These are phyloP conservation scores for Musa balbisiana DNA, from an alignment of 202 grass and related monocot genomes.

Conservation along the genomic window DNA sequence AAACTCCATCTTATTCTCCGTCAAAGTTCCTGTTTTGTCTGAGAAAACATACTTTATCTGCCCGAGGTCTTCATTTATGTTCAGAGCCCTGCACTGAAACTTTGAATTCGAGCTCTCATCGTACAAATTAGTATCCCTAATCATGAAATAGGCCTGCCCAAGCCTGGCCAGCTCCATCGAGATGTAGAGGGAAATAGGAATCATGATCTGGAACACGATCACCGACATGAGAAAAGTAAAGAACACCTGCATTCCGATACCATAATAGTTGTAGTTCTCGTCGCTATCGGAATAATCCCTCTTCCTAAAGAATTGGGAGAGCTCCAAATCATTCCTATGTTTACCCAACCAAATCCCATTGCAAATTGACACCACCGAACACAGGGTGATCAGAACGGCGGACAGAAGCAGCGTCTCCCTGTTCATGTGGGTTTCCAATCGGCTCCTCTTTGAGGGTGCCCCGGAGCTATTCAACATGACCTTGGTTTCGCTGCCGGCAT, in stretches of 20 bases:
- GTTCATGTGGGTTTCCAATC: slow-evolving; percentile 24
- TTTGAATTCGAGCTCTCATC: slow-evolving; percentile 45
- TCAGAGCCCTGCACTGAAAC: slow-evolving; percentile 83
- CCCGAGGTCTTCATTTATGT: slow-evolving; percentile 94
- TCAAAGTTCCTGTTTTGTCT: slow-evolving; percentile 90
- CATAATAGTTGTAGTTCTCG: slow-evolving; percentile 71
- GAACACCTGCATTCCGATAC: slow-evolving; percentile 56
- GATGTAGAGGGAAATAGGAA: slow-evolving; percentile 94
- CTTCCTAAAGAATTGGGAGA: slow-evolving; percentile 77
- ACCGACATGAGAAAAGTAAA: slow-evolving; percentile 84
- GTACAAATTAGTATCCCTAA: slow-evolving; percentile 51
- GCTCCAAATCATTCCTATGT: slow-evolving; percentile 40
- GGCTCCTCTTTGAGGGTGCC: slow-evolving; percentile 13
- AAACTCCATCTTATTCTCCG: slow-evolving; percentile 95
- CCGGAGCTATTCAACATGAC: slow-evolving; percentile 24
- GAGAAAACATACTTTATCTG: slow-evolving; percentile 86
- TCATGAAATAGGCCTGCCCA: slow-evolving; percentile 93
- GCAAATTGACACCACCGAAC: slow-evolving; percentile 40
- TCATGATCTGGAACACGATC: slow-evolving; percentile 96
- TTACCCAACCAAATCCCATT: slow-evolving; percentile 57
- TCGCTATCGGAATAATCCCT: slow-evolving; percentile 35
- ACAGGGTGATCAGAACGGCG: slow-evolving; percentile 49
- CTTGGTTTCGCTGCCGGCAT: slow-evolving; percentile 22
- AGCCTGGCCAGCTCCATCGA: slow-evolving; percentile 87
- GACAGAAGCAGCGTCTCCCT: slow-evolving; percentile 41